Evolutionary conservation across 768 basidiomycete species (phyloP).

Genomic region (Termitomyces sp.): DNA sequence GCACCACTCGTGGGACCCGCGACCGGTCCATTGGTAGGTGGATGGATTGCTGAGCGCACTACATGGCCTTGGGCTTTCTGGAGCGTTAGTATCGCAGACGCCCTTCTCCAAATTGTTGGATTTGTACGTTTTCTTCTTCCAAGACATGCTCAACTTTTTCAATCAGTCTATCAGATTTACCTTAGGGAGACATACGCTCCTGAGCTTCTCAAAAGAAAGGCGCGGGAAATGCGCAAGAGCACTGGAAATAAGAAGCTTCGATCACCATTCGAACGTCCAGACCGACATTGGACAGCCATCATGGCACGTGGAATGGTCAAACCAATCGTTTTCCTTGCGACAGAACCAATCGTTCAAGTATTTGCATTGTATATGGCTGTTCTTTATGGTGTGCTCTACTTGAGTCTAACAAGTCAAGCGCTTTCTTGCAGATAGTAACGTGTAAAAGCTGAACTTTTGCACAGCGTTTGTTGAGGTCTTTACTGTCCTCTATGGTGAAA

Average conservation of each 20-base stretch:
- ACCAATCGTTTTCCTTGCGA: slow-evolving; percentile 48
- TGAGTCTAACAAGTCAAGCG: slow-evolving; percentile 31
- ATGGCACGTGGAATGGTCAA: slow-evolving; percentile 45
- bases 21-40: slow-evolving; percentile 28
- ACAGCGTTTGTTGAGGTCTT: slow-evolving; percentile 53
- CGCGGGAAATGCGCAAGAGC: slow-evolving; percentile 29
- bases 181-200: slow-evolving; percentile 41
- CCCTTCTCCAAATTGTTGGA: slow-evolving; percentile 38
- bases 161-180: slow-evolving; percentile 11
- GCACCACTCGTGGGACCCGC: slow-evolving; percentile 45
- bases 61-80: slow-evolving; percentile 63
- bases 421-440: neutral
- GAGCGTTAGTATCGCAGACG: slow-evolving; percentile 47
- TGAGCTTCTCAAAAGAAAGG: slow-evolving; percentile 36
- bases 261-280: slow-evolving; percentile 34
- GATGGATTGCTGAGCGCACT: slow-evolving; percentile 43
- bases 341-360: slow-evolving; percentile 59
- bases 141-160: neutral
- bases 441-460: neutral
- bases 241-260: slow-evolving; percentile 25
- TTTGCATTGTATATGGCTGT: slow-evolving; percentile 54
- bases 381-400: slow-evolving; percentile 46
- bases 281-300: slow-evolving; percentile 36
- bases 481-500: slow-evolving; percentile 38
- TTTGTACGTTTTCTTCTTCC: slow-evolving; percentile 30